Base-by-base conservation (phyloP, 1,284 basidiomycete genomes). In the Malassezia globosa region DNA sequence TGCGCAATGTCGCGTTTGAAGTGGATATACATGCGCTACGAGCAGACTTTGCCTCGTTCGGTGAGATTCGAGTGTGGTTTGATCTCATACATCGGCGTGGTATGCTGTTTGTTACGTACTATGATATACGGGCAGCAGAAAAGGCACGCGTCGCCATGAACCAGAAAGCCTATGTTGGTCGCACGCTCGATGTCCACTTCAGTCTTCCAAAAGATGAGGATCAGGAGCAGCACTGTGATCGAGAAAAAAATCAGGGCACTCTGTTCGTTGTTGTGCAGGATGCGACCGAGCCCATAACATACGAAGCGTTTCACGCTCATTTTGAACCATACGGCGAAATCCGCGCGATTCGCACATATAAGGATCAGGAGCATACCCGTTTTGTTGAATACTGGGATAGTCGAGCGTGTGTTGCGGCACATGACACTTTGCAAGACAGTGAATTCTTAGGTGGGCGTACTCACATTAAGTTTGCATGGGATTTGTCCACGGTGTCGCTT, bases 41-140 rank as follows among this genome's bases (percentile, higher is more conserved):
- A 56, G 77, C 77, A 29, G 79, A 81, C 45, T 97, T 96, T 74
- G 85, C 87, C 73, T 81, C 84, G 53, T 86, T 86, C 72, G 92
- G 92, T 51, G 87, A 90, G 69, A 85, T 96, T 75, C 88, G 88
- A 74, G 90, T 86, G 1, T 95, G 90, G 73, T 96, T 94, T 72
- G 92, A 97, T 73, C 76, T 95, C 25, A 86, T 95, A 55, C 79
- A 81, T 41, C 90, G 86, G 26, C 80, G 92, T 52, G 92, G 92
- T 16, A 90, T 97, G 83, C 84, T 92, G 5, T 97, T 97, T 73
- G 84, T 96, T 46, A 96, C 90, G 44, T 97, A 86, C 71, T 95
- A 76, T 71, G 92, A 96, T 72, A 73, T 92, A 16, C 81, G 92
- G 53, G 84, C 87, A 36, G 89, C 92, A 34, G 85, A 92, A 73